Percentiles rank a stretch among this genome's conserved stretches.
These are phyloP conservation scores for Primulina tabacum DNA, from an alignment of 257 asterid species.

Conservation along the genomic window DNA sequence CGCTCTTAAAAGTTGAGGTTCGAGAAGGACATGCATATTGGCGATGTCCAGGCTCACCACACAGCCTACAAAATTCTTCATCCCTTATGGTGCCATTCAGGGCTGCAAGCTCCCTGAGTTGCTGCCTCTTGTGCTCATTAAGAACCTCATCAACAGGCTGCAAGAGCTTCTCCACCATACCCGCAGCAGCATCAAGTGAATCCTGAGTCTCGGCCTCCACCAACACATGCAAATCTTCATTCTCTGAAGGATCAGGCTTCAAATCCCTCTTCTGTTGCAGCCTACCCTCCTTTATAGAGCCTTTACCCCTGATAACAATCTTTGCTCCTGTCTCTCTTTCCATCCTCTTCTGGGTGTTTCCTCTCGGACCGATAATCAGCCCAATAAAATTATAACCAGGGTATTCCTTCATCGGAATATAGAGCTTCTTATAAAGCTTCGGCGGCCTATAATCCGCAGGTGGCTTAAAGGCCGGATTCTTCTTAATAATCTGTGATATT, in stretches of 20 bases:
- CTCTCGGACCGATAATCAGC: slow-evolving; percentile 88
- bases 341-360: slow-evolving; percentile 97
- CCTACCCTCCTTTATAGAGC: slow-evolving; percentile 93
- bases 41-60: slow-evolving; percentile 96
- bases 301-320: slow-evolving; percentile 95
- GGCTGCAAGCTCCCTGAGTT: slow-evolving; percentile 94
- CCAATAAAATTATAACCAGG: slow-evolving; percentile 97
- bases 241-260: slow-evolving; percentile 80
- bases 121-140: slow-evolving; percentile 95
- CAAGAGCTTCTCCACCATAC: slow-evolving; percentile 94
- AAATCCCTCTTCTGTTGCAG: slow-evolving; percentile 84
- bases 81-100: slow-evolving; percentile 96
- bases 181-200: slow-evolving; percentile 86
- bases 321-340: slow-evolving; percentile 94
- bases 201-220: slow-evolving; percentile 97
- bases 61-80: slow-evolving; percentile 84
- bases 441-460: slow-evolving; percentile 99
- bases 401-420: slow-evolving; percentile 89
- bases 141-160: slow-evolving; percentile 98
- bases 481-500: slow-evolving; percentile 78
- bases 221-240: slow-evolving; percentile 90
- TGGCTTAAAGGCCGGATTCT: slow-evolving; percentile 89
- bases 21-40: slow-evolving; percentile 94
- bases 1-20: slow-evolving; percentile 80
- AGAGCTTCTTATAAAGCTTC: slow-evolving; percentile 83